A percentile compares a stretch with the other conserved stretches of the same genome.
Conservation (phyloP, 2,329 filamentous ascomycete genomes). For the Septoria linicola region DNA sequence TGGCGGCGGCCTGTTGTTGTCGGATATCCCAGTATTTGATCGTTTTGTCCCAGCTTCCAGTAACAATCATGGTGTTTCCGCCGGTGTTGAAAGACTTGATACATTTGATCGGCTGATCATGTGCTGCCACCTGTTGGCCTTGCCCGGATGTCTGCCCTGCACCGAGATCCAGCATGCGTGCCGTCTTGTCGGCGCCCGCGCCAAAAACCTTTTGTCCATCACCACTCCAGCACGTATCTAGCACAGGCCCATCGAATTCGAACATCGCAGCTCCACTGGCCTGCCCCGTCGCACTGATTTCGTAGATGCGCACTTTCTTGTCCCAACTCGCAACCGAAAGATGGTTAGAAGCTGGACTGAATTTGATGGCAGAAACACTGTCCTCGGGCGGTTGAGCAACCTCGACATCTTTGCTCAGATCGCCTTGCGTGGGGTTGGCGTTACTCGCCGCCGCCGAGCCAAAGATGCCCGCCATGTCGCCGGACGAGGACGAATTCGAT, state of each 20-base stretch:
- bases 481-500: background rate
- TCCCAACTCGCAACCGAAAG: slow-evolving; percentile 94
- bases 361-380: slow-evolving; percentile 82
- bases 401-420: slow-evolving; percentile 84
- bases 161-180: slow-evolving; percentile 80
- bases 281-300: slow-evolving; percentile 74
- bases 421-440: slow-evolving; percentile 73
- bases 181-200: slow-evolving; percentile 85
- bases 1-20: slow-evolving; percentile 62
- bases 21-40: slow-evolving; percentile 87
- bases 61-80: slow-evolving; percentile 78
- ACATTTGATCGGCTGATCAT: slow-evolving; percentile 78
- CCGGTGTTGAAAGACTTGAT: slow-evolving; percentile 64
- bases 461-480: slow-evolving; percentile 43
- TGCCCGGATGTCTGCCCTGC: slow-evolving; percentile 46
- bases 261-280: slow-evolving; percentile 83
- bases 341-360: slow-evolving; percentile 75
- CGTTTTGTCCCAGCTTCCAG: slow-evolving; percentile 88
- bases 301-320: slow-evolving; percentile 95
- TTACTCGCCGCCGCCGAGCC: slow-evolving; percentile 54
- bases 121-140: slow-evolving; percentile 68
- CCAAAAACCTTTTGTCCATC: slow-evolving; percentile 88
- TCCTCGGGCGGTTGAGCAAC: slow-evolving; percentile 79
- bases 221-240: slow-evolving; percentile 89
- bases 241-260: slow-evolving; percentile 79